Base-by-base conservation (phyloP, 331 rosid genomes). In the Prunus yedoensis region DNA sequence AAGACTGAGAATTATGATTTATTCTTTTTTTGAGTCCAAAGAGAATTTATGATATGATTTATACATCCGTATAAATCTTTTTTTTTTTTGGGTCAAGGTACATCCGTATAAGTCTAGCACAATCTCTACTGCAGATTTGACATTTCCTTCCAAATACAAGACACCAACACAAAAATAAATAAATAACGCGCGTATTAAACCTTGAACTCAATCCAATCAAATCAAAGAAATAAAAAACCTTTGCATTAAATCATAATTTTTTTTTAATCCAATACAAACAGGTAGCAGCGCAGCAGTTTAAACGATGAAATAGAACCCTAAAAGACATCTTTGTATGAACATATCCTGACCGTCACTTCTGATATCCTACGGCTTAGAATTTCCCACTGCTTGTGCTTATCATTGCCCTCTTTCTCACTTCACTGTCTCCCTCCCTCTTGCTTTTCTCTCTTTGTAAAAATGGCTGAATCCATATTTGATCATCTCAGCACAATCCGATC, bases 271-370 rank as follows among this genome's bases (percentile, higher is more conserved):
- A 14, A 74, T 63, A 60, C 68, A 59, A 63, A 68, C 43, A 32
- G 56, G 16, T 45, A 56, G 53, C 49, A 73, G 46, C 52, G 21
- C 53, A 43, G 47, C 49, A 52, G 65, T n/a, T 46, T 73, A 45
- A 74, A 59, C 70, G 60, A 50, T 75, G 73, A 81, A 74, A 82
- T 66, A 78, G 88, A 92, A 89, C 96, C 97, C 96, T 90, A 90
- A 79, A 77, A 77, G 70, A n/a, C 81, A 20, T n/a, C 66, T 10
- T 32, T 77, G 85, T 70, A 80, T 85, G 78, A 86, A 80, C 79
- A 78, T 77, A 84, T 85, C 94, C 5, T 8, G 4, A 60, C 91
- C 97, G 85, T 83, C 62, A 25, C 1, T 27, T n/a, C 0, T 4
- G 3, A 0, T 5, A 79, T 84, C 91, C 60, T 81, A 88, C 89